Base-by-base conservation (phyloP, 257 asterid species). In the Echium plantagineum region DNA sequence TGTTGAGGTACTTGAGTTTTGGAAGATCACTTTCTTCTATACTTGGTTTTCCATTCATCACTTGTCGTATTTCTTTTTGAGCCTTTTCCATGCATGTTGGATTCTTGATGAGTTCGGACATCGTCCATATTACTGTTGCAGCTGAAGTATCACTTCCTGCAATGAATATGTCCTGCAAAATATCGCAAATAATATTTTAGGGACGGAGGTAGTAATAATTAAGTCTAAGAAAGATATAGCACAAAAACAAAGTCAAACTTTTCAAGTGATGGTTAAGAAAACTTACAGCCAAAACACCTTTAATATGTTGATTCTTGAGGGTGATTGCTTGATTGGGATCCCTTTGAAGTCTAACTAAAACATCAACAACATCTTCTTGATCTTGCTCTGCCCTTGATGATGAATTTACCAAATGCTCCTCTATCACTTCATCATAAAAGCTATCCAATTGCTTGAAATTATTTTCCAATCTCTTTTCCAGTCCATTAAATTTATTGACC, bases 401-500 rank as follows among this genome's bases (percentile, higher is more conserved):
- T 1, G 49, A 61, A 15, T 31, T 31, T 31, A 31, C 38, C 38
- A 63, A 56, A 28, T 80, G 86, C 5, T 77, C 80, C 3, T 60
- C 63, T 26, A 77, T 72, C 7, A 75, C 71, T 38, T 55, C 26
- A 24, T 77, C 62, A 26, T 61, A 72, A 15, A 72, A 77, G 22
- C 48, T 16, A 28, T 77, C 83, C 68, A 80, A 7, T 5, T 58
- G 67, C 15, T 24, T 55, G 28, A 47, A 61, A 35, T 21, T 62
- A 51, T 32, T 62, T 3, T 60, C 74, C n/a, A 73, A 24, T 64
- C 74, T 62, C 47, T 35, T 17, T 12, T 74, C 80, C 9, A 71
- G 31, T 0, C 86, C 83, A 22, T 80, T 77, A 16, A 80, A 20
- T 72, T 59, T 67, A 59, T 75, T 75, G 42, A 80, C 10, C 81